Base-by-base conservation (phyloP, 257 asterid genomes). In the Penstemon barbatus region DNA sequence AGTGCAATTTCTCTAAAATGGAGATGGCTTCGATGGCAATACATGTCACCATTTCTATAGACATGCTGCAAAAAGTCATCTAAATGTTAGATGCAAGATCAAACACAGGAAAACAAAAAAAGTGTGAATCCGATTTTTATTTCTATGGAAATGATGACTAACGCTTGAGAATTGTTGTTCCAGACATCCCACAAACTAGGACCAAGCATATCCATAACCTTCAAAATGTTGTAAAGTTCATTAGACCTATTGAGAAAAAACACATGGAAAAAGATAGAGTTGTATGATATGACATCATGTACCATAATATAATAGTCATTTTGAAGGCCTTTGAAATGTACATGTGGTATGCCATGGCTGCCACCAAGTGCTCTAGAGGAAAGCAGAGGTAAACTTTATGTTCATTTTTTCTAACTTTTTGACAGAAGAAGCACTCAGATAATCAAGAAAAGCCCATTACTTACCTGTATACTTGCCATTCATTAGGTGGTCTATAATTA, bases 191-290 rank as follows among this genome's bases (percentile, higher is more conserved):
- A 87, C 43, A 92, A 77, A 79, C 95, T 92, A 12, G 97, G 98
- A 40, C 98, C 98, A 75, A 92, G 97, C 90, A 89, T 92, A 71
- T 89, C 98, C 98, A 92, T 92, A 63, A 92, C 97, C 98, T 92
- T 86, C 57, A 49, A 79, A 75, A 70, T n/a, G 49, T 61, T 15
- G 56, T 59, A 52, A 19, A 57, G 66, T 45, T 60, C 33, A 45
- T 64, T 48, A 58, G n/a, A 41, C 44, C 4, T 3, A 33, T 33
- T 49, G 3, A 10, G 41, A 51, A 18, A 48, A 7, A 19, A 63
- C 5, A 72, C 10, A 40, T 11, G 10, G 48, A 12, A 71, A 36
- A 52, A 0, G 5, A 61, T 7, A 13, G 50, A 33, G 67, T 52
- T 4, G 51, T 1, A 56, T 18, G 44, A 5, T 55, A 19, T n/a